Percentiles rank a stretch among this genome's conserved stretches.
phyloP scores from a whole-genome alignment of 2,329 filamentous ascomycete genomes.

The Juglanconis juglandina region DNA sequence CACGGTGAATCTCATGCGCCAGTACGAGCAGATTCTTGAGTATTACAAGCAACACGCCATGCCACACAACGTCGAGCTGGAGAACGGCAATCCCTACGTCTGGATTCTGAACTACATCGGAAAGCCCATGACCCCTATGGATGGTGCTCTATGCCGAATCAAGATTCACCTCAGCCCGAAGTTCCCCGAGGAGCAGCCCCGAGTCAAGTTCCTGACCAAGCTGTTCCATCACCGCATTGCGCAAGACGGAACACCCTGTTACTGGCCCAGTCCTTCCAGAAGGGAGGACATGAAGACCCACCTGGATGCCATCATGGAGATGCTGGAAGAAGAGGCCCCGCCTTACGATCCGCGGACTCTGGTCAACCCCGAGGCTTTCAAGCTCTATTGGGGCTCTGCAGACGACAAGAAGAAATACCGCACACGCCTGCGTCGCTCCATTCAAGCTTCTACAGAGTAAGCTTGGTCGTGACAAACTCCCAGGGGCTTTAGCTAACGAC shows the following conservation, averaged over 20 bases:
- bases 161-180: conserved; percentile 74
- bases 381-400: conserved; percentile 77
- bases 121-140: conserved; percentile 85
- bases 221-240: conserved; percentile 89
- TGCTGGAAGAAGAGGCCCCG: conserved; percentile 82
- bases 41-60: conserved; percentile 68
- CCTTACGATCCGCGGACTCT: conserved; percentile 87
- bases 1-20: conserved; percentile 75
- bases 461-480: background rate
- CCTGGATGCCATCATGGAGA: conserved; percentile 75
- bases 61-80: conserved; percentile 72
- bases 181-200: conserved; percentile 85
- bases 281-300: conserved; percentile 77
- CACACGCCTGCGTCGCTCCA: conserved; percentile 72
- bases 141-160: conserved; percentile 85
- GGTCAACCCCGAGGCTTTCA: conserved; percentile 81
- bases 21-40: conserved; percentile 78
- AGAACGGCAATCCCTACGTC: conserved; percentile 80
- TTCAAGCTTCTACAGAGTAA: conserved; percentile 66
- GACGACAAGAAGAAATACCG: conserved; percentile 84
- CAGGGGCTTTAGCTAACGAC: background rate
- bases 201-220: conserved; percentile 73
- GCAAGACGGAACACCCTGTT: conserved; percentile 76
- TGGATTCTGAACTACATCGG: conserved; percentile 91
- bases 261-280: conserved; percentile 59